Base-by-base conservation (phyloP, 805 yeast species). In the Candida loeiensis region DNA sequence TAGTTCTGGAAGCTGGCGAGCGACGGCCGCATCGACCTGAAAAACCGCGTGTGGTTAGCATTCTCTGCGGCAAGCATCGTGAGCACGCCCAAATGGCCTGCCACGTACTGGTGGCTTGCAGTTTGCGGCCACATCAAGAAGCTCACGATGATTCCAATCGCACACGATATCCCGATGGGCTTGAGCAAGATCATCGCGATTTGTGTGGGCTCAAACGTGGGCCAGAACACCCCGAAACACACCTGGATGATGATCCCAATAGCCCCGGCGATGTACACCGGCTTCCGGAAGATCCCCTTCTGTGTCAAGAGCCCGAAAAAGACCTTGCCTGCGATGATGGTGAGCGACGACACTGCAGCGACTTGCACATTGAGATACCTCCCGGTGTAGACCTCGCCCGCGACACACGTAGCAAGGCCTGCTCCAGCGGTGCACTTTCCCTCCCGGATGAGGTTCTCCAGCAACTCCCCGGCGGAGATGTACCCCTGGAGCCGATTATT, bases 111-210 rank as follows among this genome's bases (percentile, higher is more conserved):
- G 34, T 15, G 50, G 34, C 46, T 52, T 4, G 68, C 47, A 3
- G 67, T 58, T 13, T 48, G 46, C 1, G 69, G 69, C 43, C 53
- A 62, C 2, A 63, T 43, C 7, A 62, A 19, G 2, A 50, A 26
- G 2, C 58, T 20, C 2, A 40, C 37, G 2, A 54, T 27, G 7
- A 58, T 41, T 21, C 50, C 53, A 26, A 58, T 28, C 11, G 56
- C 58, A 24, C 52, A 47, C 2, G 59, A 46, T 4, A 61, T 13
- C 4, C 56, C 62, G 41, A 57, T 49, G 1, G 64, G 59, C 28
- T 51, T 58, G 2, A 59, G 16, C 5, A 63, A 51, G 6, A 30
- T 18, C 4, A 34, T 16, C 1, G 56, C 56, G 3, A 55, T 36
- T 13, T 33, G 21, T n/a, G 37, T 21, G 8, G 66, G 64, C 20